Conservation (phyloP, 306 rosid genomes). For the Dryas octopetala region DNA sequence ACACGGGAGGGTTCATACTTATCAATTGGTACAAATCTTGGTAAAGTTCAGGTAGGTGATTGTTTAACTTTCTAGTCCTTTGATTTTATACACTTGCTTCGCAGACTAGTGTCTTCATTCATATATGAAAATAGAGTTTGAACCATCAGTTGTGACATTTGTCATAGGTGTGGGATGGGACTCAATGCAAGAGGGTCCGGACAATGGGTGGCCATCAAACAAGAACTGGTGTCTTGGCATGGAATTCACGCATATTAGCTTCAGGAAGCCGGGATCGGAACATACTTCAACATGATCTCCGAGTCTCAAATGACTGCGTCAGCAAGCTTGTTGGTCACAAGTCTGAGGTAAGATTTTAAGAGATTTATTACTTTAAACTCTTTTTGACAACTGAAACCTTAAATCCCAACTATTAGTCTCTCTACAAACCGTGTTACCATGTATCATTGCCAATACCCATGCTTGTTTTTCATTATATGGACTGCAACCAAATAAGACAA, state of each 20-base stretch:
- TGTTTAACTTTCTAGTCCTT: neutral
- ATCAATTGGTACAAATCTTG: slow-evolving; percentile 82
- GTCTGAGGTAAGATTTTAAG: slow-evolving; percentile 69
- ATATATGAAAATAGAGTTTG: neutral
- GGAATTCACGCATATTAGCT: slow-evolving; percentile 91
- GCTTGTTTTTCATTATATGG: neutral
- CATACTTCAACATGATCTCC: slow-evolving; percentile 95
- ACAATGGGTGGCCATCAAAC: slow-evolving; percentile 98
- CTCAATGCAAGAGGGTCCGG: slow-evolving; percentile 82
- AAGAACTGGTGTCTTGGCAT: slow-evolving; percentile 94
- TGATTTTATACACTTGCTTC: neutral
- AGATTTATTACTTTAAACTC: neutral
- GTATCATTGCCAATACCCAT: too few species aligned
- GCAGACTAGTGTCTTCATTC: neutral
- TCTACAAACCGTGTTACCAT: too few species aligned
- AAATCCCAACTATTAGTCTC: too few species aligned
- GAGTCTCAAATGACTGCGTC: slow-evolving; percentile 69
- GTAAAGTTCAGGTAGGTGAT: slow-evolving; percentile 89
- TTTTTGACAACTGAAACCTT: too few species aligned
- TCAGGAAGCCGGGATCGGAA: slow-evolving; percentile 95
- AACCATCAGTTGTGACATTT: neutral
- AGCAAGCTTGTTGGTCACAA: slow-evolving; percentile 91
- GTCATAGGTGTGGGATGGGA: slow-evolving; percentile 90
- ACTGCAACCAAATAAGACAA: neutral
- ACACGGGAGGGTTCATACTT: slow-evolving; percentile 93